phyloP scores from a whole-genome alignment of 345 rosid genomes.

The Eucalyptus cladocalyx region DNA sequence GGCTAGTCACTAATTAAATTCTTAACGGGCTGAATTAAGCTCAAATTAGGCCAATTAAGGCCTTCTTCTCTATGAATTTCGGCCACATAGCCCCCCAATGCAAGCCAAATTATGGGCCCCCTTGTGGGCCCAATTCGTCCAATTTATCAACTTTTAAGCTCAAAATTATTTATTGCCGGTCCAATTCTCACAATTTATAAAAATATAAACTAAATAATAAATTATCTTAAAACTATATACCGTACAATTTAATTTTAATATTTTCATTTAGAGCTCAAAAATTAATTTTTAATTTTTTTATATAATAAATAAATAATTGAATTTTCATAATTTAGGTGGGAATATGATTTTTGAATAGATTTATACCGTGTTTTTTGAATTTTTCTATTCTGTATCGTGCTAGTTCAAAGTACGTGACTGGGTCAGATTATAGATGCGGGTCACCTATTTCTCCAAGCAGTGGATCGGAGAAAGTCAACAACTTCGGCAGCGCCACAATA shows the following conservation, averaged over 20 bases:
- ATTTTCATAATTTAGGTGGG: background rate
- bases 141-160: background rate
- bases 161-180: background rate
- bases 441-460: background rate
- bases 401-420: background rate
- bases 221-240: too few relatives aligned
- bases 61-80: background rate
- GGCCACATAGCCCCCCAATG: background rate
- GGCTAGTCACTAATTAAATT: background rate
- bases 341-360: too few relatives aligned
- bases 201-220: too few relatives aligned
- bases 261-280: too few relatives aligned
- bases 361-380: too few relatives aligned
- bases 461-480: background rate
- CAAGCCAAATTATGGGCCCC: background rate
- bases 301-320: too few relatives aligned
- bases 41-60: background rate
- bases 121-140: background rate
- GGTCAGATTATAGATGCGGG: background rate
- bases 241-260: too few relatives aligned
- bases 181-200: background rate
- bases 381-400: background rate
- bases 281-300: too few relatives aligned
- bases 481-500: background rate
- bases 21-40: background rate